Conservation (phyloP, 768 basidiomycete species). For the Imleria badia region DNA sequence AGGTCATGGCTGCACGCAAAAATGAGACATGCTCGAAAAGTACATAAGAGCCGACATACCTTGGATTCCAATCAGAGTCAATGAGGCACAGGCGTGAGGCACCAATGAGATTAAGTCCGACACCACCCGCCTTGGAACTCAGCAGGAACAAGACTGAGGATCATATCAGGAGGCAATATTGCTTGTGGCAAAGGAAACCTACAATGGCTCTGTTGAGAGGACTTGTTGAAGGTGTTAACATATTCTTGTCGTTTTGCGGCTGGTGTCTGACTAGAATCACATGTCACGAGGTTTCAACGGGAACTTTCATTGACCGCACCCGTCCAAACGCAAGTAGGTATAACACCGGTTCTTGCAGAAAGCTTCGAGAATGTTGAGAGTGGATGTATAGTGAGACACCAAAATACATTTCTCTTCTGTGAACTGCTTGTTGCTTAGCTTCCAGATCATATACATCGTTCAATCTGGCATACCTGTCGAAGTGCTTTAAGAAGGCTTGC, state of each 20-base stretch:
- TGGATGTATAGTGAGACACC: constrained; percentile 96
- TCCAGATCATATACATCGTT: not conserved
- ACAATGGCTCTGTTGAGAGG: constrained; percentile 72
- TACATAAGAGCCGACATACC: constrained; percentile 38
- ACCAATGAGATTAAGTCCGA: constrained; percentile 91
- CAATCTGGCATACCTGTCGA: constrained; percentile 44
- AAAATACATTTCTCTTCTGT: constrained; percentile 95
- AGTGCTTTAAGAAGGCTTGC: constrained; percentile 61
- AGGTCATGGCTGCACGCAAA: constrained; percentile 66
- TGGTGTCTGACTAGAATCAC: constrained; percentile 62
- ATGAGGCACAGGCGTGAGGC: constrained; percentile 84
- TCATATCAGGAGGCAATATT: constrained; percentile 1
- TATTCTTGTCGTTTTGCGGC: constrained; percentile 78
- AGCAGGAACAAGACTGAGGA: constrained; percentile 80
- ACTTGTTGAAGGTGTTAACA: constrained; percentile 87
- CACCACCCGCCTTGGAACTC: constrained; percentile 94
- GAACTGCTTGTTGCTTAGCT: constrained; percentile 37
- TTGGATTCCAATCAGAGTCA: constrained; percentile 95
- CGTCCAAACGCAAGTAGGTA: constrained; percentile 84
- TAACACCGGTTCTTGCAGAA: constrained; percentile 78
- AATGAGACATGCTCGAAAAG: not conserved
- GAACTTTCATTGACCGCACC: constrained; percentile 41
- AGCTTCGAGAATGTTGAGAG: constrained; percentile 87
- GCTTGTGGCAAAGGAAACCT: constrained; percentile 3
- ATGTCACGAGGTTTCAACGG: not conserved